Conservation (phyloP, 352 stramenopile species). For the Phytophthora boehmeriae region DNA sequence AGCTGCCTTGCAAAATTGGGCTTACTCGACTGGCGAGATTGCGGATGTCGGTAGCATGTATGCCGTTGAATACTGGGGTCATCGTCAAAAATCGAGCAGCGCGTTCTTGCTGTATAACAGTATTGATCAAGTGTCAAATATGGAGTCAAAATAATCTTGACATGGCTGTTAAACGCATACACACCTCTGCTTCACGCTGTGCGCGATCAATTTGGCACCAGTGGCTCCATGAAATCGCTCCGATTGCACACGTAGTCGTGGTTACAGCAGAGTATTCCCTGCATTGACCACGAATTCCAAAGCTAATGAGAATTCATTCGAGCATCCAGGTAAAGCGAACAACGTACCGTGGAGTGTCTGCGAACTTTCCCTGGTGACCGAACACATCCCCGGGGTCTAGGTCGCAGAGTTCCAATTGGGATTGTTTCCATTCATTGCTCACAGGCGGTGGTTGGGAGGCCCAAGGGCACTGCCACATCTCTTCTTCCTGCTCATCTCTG, state of each 20-base stretch:
- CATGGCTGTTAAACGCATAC: neutral
- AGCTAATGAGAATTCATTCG: neutral
- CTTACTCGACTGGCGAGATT: slow-evolving; percentile 37
- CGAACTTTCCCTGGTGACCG: slow-evolving; percentile 36
- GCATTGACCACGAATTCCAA: neutral
- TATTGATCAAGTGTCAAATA: neutral
- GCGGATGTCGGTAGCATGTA: slow-evolving; percentile 36
- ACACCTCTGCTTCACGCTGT: slow-evolving; percentile 40
- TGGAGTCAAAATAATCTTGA: neutral
- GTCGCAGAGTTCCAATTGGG: slow-evolving; percentile 33
- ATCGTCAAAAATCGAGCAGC: slow-evolving; percentile 48
- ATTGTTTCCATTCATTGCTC: slow-evolving; percentile 20
- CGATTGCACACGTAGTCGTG: slow-evolving; percentile 26
- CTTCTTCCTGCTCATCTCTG: slow-evolving; percentile 5
- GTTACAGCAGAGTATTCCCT: slow-evolving; percentile 38
- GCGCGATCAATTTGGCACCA: slow-evolving; percentile 32
- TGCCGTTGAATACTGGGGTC: slow-evolving; percentile 41
- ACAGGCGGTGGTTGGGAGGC: slow-evolving; percentile 10
- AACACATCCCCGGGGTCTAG: slow-evolving; percentile 33
- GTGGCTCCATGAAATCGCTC: slow-evolving; percentile 40
- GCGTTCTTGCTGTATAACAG: slow-evolving; percentile 27
- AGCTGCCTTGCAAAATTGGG: neutral
- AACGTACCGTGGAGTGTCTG: slow-evolving; percentile 22
- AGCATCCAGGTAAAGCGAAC: neutral
- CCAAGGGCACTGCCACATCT: slow-evolving; percentile 8